phyloP scores from a whole-genome alignment of 2,329 filamentous ascomycete species.

The Fusarium abutilonis region DNA sequence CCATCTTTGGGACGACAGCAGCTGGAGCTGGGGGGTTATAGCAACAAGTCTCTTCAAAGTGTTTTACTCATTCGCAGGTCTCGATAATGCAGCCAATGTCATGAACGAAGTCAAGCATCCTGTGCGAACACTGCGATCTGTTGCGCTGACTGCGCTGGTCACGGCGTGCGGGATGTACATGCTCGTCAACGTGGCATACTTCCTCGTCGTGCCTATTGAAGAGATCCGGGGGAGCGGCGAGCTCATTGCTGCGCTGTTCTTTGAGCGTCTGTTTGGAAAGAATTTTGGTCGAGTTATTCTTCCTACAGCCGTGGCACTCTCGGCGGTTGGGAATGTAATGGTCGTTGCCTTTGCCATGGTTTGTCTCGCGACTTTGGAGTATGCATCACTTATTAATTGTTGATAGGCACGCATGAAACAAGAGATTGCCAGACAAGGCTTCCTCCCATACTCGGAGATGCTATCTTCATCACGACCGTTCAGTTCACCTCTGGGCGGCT shows the following conservation, averaged over 20 bases:
- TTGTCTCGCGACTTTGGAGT: slow-evolving; percentile 25
- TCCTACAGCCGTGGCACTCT: slow-evolving; percentile 72
- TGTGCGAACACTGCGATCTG: slow-evolving; percentile 70
- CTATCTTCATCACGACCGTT: slow-evolving; percentile 74
- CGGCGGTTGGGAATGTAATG: slow-evolving; percentile 76
- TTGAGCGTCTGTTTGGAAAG: slow-evolving; percentile 70
- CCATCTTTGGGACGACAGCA: slow-evolving; percentile 69
- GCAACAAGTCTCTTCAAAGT: slow-evolving; percentile 75
- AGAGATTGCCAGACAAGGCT: slow-evolving; percentile 76
- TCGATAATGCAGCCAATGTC: slow-evolving; percentile 75
- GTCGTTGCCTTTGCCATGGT: slow-evolving; percentile 75
- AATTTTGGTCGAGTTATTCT: slow-evolving; percentile 66
- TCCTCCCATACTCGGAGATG: slow-evolving; percentile 69
- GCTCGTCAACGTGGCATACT: slow-evolving; percentile 71
- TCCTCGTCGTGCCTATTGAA: slow-evolving; percentile 72
- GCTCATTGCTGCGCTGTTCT: slow-evolving; percentile 74
- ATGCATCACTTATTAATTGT: slow-evolving; percentile 19
- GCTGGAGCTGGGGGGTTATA: slow-evolving; percentile 75
- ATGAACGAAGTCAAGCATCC: slow-evolving; percentile 77
- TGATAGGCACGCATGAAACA: slow-evolving; percentile 73
- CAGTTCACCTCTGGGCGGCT: slow-evolving; percentile 71
- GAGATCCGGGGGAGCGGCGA: slow-evolving; percentile 74
- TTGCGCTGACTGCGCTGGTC: slow-evolving; percentile 66
- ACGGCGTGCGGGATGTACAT: slow-evolving; percentile 72
- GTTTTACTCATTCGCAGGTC: slow-evolving; percentile 74